Evolutionary conservation across 2,329 filamentous ascomycete genomes (phyloP).

Genomic region (Hirsutella thompsonii): DNA sequence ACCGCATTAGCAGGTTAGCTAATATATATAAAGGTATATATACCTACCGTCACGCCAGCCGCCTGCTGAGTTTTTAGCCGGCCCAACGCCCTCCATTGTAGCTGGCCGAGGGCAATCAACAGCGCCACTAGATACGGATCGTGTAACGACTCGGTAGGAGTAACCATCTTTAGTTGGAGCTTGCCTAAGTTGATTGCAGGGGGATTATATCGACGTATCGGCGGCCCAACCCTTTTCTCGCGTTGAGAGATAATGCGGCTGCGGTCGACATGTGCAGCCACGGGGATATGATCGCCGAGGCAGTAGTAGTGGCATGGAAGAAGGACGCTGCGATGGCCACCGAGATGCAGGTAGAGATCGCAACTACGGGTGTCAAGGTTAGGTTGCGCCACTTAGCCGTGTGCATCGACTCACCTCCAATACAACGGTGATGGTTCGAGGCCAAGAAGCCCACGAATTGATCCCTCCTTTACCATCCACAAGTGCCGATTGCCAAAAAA

Average conservation of each 20-base stretch:
- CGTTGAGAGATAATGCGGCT: not conserved
- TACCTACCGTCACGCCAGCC: slow-evolving; percentile 1
- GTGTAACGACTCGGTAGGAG: not conserved
- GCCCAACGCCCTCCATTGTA: not conserved
- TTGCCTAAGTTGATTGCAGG: not conserved
- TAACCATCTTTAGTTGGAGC: not conserved
- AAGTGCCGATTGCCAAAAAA: not conserved
- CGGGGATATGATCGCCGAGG: not conserved
- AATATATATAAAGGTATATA: not conserved
- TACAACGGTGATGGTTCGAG: not conserved
- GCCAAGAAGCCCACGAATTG: not conserved
- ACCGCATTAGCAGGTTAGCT: not conserved
- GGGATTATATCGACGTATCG: not conserved
- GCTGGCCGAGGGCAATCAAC: not conserved
- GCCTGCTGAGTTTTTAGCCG: not conserved
- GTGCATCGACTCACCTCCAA: not conserved
- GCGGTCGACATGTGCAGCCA: not conserved
- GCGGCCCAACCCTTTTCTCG: not conserved
- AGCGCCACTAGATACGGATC: slow-evolving; percentile 1
- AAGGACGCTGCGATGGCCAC: not conserved
- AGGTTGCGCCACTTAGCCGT: not conserved
- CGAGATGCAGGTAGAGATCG: not conserved
- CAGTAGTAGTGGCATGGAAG: not conserved
- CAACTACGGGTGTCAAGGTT: not conserved
- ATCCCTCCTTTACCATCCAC: not conserved